Evolutionary conservation across 179 eudicot species (phyloP), one percentile per base, ranked within the genome.

Genomic region (Dionaea muscipula): DNA sequence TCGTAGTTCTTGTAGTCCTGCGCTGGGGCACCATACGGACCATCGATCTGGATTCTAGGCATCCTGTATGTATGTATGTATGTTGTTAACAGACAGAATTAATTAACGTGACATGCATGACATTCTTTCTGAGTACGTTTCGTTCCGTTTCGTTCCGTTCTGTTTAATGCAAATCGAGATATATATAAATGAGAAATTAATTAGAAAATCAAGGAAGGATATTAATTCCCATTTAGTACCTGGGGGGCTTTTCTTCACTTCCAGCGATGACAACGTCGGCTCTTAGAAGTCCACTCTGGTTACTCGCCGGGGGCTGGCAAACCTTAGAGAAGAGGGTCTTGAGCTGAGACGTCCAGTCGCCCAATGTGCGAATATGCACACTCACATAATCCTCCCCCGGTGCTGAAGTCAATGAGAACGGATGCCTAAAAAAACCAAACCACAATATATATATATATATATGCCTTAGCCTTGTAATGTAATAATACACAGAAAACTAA

Each of bases 301-400:
- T 68, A 16, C 44, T 52, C 28, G 58, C 38, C 12, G 84, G 77
- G 25, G 79, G 81, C 41, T 71, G 75, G 51, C 81, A 71, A 38
- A 71, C 63, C 68, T 78, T 75, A 49, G 80, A 68, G 63, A 75
- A 75, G 52, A 72, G 73, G 28, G 71, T 47, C 55, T 75, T 68
- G 46, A 80, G 71, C 57, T 77, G 77, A 41, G 77, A 71, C 28
- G 82, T 77, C 80, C 85, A 80, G 63, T 77, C 78, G 15, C 82
- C 81, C 55, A 74, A 48, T 18, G 82, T 74, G 12, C 82, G 73
- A 37, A 77, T 79, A 59, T 77, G 81, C 37, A 74, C 80, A 16
- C 82, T 77, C 15, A 79, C 21, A 44, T 79, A 77, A 47, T 74
- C 81, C 7, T 79, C 79, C 22, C 79, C 82, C 4, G 80, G 82